Base-by-base conservation (phyloP, 1,284 basidiomycete species). In the Fomitopsis schrenkii region DNA sequence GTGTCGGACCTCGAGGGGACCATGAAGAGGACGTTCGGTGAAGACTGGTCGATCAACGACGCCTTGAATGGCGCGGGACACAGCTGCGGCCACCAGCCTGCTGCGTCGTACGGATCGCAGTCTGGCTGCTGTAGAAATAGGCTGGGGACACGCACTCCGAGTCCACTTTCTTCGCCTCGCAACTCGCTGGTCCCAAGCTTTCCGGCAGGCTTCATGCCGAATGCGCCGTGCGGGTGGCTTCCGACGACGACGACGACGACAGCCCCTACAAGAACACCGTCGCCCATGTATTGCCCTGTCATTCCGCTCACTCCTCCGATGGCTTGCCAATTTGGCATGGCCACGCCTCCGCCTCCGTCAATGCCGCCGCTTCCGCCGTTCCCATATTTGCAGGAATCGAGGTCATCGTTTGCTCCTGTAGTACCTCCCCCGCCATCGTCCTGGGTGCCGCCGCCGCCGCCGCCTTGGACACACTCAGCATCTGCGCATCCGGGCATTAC, bases 1-100 rank as follows among this genome's bases (percentile, higher is more conserved):
- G 82, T 88, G 66, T 69, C 71, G 17, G 83, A 90, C 63, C 74
- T 91, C 33, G 80, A 86, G 58, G 68, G 70, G 15, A 76, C 84
- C 61, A 72, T 90, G 58, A 71, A 70, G 35, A 76, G 72, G 58
- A 77, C 80, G 1, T 82, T 88, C 59, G 80, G 78, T 52, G 65
- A 76, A 38, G 72, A 72, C 28, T 63, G 64, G 61, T 58, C 58
- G 57, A 41, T 55, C 59, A n/a, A 30, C 50, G 19, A 53, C 50
- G 41, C 35, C 30, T 53, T 38, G 52, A 50, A 35, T 26, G 54
- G 63, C 10, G 56, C 57, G 46, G 63, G 63, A 44, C 62, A 60
- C 45, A 60, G 61, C 19, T 59, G 40, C 53, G 56, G 30, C 30
- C 22, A 41, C 15, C 17, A n/a, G 19, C 14, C 48, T 48, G 30